Percentiles rank a stretch among this genome's conserved stretches.
Evolutionary conservation across 768 basidiomycete genomes (phyloP).

Genomic region (Russula compacta): DNA sequence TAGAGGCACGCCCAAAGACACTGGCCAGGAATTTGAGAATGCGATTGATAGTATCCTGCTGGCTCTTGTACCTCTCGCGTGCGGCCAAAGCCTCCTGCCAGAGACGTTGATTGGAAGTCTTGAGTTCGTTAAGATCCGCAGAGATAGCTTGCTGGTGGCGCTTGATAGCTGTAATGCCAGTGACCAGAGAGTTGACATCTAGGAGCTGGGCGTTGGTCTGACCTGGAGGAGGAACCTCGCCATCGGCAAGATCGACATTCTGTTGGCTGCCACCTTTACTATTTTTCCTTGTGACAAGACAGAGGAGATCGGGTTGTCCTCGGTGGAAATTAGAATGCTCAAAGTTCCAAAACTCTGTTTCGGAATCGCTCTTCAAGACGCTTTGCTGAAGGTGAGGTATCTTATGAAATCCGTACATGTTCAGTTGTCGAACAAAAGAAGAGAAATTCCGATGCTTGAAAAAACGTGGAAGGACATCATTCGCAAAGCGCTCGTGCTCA

Average conservation of each 20-base stretch:
- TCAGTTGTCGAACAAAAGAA: constrained; percentile 86
- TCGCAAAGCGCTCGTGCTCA: constrained; percentile 84
- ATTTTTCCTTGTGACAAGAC: constrained; percentile 81
- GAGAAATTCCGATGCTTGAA: constrained; percentile 98
- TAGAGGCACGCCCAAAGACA: constrained; percentile 57
- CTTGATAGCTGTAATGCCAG: constrained; percentile 78
- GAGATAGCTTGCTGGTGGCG: constrained; percentile 91
- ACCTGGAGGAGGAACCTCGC: constrained; percentile 19
- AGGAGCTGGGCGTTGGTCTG: constrained; percentile 43
- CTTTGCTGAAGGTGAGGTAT: constrained; percentile 95
- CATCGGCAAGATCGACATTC: constrained; percentile 7
- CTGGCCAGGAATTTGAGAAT: constrained; percentile 93
- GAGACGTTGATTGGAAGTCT: constrained; percentile 77
- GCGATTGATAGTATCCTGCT: constrained; percentile 92
- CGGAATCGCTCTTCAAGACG: constrained; percentile 73
- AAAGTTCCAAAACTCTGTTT: constrained; percentile 86
- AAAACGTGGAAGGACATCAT: constrained; percentile 83
- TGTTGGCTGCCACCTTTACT: constrained; percentile 14
- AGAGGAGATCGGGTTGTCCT: constrained; percentile 81
- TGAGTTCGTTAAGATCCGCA: constrained; percentile 78
- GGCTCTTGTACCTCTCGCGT: constrained; percentile 76
- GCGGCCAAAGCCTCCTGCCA: constrained; percentile 86
- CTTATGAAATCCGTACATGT: constrained; percentile 95
- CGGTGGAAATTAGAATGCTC: constrained; percentile 83
- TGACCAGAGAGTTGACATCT: constrained; percentile 72